Evolutionary conservation across 345 rosid genomes (phyloP).

Genomic region (Kernera saxatilis): DNA sequence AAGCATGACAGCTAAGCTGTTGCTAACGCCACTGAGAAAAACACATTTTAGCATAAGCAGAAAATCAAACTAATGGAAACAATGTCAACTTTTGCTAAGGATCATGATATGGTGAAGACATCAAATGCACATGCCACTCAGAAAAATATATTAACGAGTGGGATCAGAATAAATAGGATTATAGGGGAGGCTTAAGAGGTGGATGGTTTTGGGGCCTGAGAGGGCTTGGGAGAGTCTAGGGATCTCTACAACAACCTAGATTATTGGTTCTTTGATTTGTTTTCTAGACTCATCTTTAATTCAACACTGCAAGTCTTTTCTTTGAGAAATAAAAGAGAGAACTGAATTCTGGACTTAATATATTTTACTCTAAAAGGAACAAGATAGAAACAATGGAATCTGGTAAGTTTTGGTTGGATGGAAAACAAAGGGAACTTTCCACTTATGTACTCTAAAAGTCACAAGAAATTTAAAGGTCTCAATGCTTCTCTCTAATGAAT

Average conservation of each 20-base stretch:
- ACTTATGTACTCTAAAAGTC: not conserved
- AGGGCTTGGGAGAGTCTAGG: not conserved
- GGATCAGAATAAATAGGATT: not conserved
- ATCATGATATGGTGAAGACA: not conserved
- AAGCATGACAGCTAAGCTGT: conserved; percentile 70
- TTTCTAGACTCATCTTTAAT: not conserved
- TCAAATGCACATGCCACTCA: not conserved
- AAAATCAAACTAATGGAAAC: conserved; percentile 67
- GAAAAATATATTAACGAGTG: not conserved
- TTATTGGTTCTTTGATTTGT: not conserved
- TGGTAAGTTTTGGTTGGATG: not conserved
- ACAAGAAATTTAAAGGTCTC: not conserved
- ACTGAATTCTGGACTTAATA: not conserved
- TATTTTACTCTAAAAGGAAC: not conserved
- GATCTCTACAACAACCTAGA: not conserved
- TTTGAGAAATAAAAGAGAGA: not conserved
- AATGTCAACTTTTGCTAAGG: conserved; percentile 25
- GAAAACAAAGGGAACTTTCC: not conserved
- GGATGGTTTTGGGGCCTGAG: not conserved
- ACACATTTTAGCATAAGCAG: conserved; percentile 38
- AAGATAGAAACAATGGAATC: not conserved
- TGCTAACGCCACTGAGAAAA: conserved; percentile 60
- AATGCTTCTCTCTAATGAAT: not conserved
- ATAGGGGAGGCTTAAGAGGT: not conserved
- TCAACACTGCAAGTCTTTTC: not conserved